A percentile compares a stretch with the other conserved stretches of the same genome.
These are phyloP conservation scores for Nyctanthes arbortristis DNA, from an alignment of 257 asterid species.

Conservation along the genomic window DNA sequence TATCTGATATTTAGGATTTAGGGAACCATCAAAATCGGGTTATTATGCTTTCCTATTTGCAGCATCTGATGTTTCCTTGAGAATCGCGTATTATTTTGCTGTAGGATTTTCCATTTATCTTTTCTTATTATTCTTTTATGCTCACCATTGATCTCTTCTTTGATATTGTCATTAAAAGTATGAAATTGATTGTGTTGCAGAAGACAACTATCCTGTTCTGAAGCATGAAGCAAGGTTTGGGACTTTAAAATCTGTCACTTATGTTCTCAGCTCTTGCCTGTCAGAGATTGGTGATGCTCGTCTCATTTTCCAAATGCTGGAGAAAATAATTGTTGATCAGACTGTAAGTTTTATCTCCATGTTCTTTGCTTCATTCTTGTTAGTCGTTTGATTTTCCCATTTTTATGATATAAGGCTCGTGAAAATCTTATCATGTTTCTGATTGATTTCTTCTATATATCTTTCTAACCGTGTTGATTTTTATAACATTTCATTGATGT, in stretches of 20 bases:
- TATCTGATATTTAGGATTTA: no score
- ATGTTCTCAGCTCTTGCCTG: constrained; percentile 53
- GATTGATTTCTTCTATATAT: no score
- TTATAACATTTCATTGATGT: not conserved
- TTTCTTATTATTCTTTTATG: not conserved
- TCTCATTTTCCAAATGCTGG: constrained; percentile 72
- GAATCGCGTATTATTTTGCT: not conserved
- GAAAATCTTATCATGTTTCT: no score
- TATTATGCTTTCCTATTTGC: not conserved
- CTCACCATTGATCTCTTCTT: not conserved
- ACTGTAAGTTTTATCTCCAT: constrained; percentile 51
- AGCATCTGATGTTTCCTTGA: not conserved
- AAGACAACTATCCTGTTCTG: constrained; percentile 29
- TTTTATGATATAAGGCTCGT: not conserved
- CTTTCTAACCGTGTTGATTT: not conserved
- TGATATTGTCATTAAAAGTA: not conserved
- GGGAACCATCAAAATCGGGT: not conserved
- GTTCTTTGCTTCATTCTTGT: constrained; percentile 1
- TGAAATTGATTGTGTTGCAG: constrained; percentile 51
- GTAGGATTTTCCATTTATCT: not conserved
- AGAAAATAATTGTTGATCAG: constrained; percentile 64
- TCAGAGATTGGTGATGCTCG: constrained; percentile 67
- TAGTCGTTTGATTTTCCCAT: not conserved
- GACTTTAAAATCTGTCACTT: constrained; percentile 52
- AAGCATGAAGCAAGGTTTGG: constrained; percentile 45